Evolutionary conservation across 306 rosid genomes (phyloP), one percentile per base, ranked within the genome.

Genomic region (Urtica urens): DNA sequence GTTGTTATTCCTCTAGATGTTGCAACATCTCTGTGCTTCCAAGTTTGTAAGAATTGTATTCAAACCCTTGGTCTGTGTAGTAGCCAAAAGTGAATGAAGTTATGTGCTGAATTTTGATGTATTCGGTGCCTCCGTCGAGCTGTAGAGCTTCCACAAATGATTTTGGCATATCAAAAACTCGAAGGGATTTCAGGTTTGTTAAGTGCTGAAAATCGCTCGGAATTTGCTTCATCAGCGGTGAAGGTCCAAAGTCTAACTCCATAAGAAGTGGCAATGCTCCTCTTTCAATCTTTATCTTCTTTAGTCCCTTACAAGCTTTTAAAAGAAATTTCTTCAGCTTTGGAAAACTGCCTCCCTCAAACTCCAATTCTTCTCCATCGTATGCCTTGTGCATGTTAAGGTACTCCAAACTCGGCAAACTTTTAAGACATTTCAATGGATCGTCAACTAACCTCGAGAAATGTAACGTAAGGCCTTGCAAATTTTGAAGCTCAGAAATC

Each of bases 191-290:
- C n/a, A 53, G 59, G 37, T 30, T 53, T n/a, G 29, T 23, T 23
- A 37, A 2, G 46, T 38, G 17, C 21, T 34, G 24, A 24, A 64
- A 13, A 52, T 44, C 46, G 9, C 24, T 15, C 1, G 72, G 51
- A 7, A 70, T 10, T 41, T 44, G 48, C 37, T 55, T 38, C 34
- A 71, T 22, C 3, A 38, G 30, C 1, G 57, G 44, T 5, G 15
- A 17, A 13, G 7, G 6, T 6, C 20, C 12, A 14, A 62, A 17
- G 0, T 9, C 2, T 23, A 33, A 1, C 54, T 23, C 3, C 30
- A 65, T 55, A 17, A 66, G 66, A 46, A 9, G 23, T 8, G 45
- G 63, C 60, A 72, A 19, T 14, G 66, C 66, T 46, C 50, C 73
- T 26, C 16, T 7, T 0, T 66, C 73, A 13, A 72, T 61, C 18